phyloP scores from a whole-genome alignment of 225 moss, liverwort and hornwort genomes.

The Sphagnum contortum region DNA sequence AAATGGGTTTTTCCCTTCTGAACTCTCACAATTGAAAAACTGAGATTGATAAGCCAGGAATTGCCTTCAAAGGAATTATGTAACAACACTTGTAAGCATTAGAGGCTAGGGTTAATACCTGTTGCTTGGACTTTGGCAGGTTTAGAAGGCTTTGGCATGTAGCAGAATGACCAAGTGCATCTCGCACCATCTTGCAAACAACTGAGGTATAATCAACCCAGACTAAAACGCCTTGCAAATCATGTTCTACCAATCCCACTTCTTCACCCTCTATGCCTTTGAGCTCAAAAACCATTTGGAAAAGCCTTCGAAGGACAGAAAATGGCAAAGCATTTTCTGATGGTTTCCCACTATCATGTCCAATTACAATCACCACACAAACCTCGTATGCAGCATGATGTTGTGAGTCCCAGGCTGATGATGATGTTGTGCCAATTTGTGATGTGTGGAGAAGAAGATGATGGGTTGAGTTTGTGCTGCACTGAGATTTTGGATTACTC shows the following conservation, averaged over 20 bases:
- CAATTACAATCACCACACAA: slow-evolving; percentile 32
- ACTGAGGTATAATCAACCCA: slow-evolving; percentile 35
- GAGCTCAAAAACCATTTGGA: slow-evolving; percentile 16
- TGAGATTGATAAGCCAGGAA: neutral
- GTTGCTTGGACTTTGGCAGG: slow-evolving; percentile 6
- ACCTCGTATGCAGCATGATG: neutral
- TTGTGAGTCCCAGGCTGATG: too few relatives aligned
- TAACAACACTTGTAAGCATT: neutral
- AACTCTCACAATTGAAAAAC: neutral
- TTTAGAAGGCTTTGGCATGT: slow-evolving; percentile 32
- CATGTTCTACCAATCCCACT: slow-evolving; percentile 27
- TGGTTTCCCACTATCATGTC: slow-evolving; percentile 26
- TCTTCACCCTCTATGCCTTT: slow-evolving; percentile 13
- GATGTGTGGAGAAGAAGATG: too few relatives aligned
- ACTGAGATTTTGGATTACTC: too few relatives aligned
- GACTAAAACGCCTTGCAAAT: slow-evolving; percentile 26
- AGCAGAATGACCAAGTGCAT: slow-evolving; percentile 28
- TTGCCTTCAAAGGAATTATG: neutral
- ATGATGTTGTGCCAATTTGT: too few relatives aligned
- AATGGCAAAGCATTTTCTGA: slow-evolving; percentile 26
- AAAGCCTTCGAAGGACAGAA: slow-evolving; percentile 18
- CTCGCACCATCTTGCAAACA: slow-evolving; percentile 25
- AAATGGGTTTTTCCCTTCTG: too few relatives aligned
- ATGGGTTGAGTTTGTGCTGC: too few relatives aligned
- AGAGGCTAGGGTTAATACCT: slow-evolving; percentile 8